These are phyloP conservation scores for Penicillium expansum DNA, from an alignment of 2,329 filamentous ascomycete genomes.

Conservation along the genomic window DNA sequence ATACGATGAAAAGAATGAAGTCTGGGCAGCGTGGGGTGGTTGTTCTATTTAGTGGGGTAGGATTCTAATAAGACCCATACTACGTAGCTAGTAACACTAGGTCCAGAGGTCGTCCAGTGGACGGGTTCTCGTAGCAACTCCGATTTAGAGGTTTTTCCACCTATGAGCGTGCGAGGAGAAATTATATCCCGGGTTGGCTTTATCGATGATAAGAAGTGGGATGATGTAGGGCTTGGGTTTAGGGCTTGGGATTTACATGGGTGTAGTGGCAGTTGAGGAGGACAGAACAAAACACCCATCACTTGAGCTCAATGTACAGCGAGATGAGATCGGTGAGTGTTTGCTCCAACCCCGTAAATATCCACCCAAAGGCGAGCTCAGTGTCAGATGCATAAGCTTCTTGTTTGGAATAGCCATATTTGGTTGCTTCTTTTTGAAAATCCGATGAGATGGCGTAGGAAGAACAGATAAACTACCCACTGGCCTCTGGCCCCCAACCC, in stretches of 20 bases:
- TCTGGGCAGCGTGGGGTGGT: slow-evolving; percentile 2
- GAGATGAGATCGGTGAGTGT: background rate
- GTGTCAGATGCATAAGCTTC: background rate
- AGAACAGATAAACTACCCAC: no score
- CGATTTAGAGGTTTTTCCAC: slow-evolving; percentile 23
- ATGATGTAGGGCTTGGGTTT: slow-evolving; percentile 8
- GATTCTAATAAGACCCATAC: background rate
- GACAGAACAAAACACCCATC: background rate
- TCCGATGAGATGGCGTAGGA: no score
- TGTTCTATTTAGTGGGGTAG: background rate
- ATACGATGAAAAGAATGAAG: background rate
- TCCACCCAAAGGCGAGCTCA: background rate
- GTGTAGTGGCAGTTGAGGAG: background rate
- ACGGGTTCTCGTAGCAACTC: slow-evolving; percentile 15
- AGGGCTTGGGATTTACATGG: background rate
- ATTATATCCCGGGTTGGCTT: background rate
- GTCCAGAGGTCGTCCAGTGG: background rate
- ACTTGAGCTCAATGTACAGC: background rate
- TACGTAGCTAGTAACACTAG: background rate
- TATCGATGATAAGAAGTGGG: slow-evolving; percentile 10
- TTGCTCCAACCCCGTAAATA: background rate
- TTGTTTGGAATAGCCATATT: background rate
- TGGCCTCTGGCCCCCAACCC: no score
- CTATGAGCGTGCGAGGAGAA: slow-evolving; percentile 19
- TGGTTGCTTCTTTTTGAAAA: background rate